A percentile compares a stretch with the other conserved stretches of the same genome.
These are phyloP conservation scores for Brassica incana DNA, from an alignment of 345 rosid genomes.

Conservation along the genomic window DNA sequence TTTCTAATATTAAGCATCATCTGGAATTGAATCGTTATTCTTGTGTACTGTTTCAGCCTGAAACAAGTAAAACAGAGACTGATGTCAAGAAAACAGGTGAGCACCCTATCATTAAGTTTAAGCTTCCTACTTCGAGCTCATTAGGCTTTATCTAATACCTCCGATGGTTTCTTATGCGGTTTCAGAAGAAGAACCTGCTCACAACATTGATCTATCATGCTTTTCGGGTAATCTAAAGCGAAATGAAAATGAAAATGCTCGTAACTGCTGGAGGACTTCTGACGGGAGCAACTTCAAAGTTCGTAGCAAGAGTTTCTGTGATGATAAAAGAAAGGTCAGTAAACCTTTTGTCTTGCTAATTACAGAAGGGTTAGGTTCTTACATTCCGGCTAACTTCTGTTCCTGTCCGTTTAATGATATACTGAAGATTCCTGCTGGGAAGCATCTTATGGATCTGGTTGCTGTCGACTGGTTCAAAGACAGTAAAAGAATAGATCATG, in stretches of 20 bases:
- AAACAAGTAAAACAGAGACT: constrained; percentile 47
- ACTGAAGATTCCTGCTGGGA: constrained; percentile 84
- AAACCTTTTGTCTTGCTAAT: not conserved
- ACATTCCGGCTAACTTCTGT: constrained; percentile 16
- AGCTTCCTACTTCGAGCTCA: constrained; percentile 4
- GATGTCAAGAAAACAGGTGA: constrained; percentile 68
- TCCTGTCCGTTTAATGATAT: constrained; percentile 2
- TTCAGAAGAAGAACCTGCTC: constrained; percentile 74
- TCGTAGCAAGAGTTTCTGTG: constrained; percentile 81
- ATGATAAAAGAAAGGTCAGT: constrained; percentile 77
- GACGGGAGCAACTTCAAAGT: constrained; percentile 94
- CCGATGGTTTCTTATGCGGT: constrained; percentile 19
- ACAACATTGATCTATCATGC: constrained; percentile 79
- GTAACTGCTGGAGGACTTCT: constrained; percentile 88
- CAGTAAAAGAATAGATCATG: constrained; percentile 94
- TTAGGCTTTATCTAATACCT: constrained; percentile 11
- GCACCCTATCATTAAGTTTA: not conserved
- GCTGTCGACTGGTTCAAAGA: constrained; percentile 99
- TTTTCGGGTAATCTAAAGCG: constrained; percentile 79
- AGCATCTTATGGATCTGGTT: constrained; percentile 95
- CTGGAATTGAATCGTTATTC: constrained; percentile 2
- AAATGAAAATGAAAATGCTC: constrained; percentile 80
- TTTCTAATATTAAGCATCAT: constrained; percentile 4
- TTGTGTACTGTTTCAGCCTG: constrained; percentile 48
- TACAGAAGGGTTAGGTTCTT: constrained; percentile 5